phyloP scores from a whole-genome alignment of 805 yeast genomes.

The Lipomyces yamadae region DNA sequence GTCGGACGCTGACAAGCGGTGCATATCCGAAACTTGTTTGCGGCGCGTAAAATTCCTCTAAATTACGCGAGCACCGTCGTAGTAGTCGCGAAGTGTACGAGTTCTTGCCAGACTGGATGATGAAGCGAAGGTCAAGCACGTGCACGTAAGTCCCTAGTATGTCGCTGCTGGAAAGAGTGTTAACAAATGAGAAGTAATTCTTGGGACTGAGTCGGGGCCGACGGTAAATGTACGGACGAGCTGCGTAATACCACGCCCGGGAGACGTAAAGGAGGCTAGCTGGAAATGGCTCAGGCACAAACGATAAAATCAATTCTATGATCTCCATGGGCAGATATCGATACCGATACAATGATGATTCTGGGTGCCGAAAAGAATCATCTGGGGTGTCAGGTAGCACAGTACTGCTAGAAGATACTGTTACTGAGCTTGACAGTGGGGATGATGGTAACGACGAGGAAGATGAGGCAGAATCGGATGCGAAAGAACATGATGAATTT shows the following conservation, averaged over 20 bases:
- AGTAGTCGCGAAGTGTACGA: slow-evolving; percentile 83
- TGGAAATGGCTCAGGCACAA: slow-evolving; percentile 69
- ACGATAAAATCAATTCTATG: slow-evolving; percentile 72
- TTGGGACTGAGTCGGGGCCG: slow-evolving; percentile 65
- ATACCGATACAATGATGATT: slow-evolving; percentile 68
- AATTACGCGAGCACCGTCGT: slow-evolving; percentile 69
- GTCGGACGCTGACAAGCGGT: slow-evolving; percentile 78
- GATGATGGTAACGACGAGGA: slow-evolving; percentile 24
- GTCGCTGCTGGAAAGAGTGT: slow-evolving; percentile 52
- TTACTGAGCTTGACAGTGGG: slow-evolving; percentile 22
- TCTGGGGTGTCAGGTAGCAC: slow-evolving; percentile 13
- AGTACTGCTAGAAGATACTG: neutral
- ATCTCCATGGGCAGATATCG: slow-evolving; percentile 70
- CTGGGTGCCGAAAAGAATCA: slow-evolving; percentile 44
- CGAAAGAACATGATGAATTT: slow-evolving; percentile 26
- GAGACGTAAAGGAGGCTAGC: slow-evolving; percentile 49
- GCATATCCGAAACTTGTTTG: slow-evolving; percentile 94
- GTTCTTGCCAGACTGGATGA: slow-evolving; percentile 89
- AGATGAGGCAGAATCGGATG: slow-evolving; percentile 13
- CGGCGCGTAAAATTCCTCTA: slow-evolving; percentile 81
- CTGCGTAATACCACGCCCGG: slow-evolving; percentile 61
- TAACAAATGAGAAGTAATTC: slow-evolving; percentile 74
- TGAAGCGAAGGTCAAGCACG: slow-evolving; percentile 72
- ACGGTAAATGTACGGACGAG: slow-evolving; percentile 67
- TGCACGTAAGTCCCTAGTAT: slow-evolving; percentile 63